Percentiles rank a stretch among this genome's conserved stretches.
Evolutionary conservation across 2,329 filamentous ascomycete genomes (phyloP).

Genomic region (Neoarthrinium moseri): DNA sequence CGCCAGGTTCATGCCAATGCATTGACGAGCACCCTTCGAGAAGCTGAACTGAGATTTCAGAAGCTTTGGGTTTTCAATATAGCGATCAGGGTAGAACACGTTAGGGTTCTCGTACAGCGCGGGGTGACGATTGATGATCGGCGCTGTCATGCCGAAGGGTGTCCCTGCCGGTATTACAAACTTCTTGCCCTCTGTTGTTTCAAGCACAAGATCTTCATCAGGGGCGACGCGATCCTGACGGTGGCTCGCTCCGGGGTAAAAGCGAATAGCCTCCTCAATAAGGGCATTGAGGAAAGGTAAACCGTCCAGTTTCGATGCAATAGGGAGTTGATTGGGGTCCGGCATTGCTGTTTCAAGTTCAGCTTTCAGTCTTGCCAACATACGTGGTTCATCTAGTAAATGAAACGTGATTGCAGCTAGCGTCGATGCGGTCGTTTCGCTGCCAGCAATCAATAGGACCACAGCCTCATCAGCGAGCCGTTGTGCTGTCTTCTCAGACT

Average conservation of each 20-base stretch:
- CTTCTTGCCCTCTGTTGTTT: conserved; percentile 23
- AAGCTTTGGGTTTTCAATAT: conserved; percentile 23
- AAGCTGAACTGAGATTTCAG: conserved; percentile 18
- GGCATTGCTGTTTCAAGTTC: conserved; percentile 12
- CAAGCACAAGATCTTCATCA: conserved; percentile 26
- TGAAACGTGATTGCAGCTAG: background rate
- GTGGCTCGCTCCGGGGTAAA: conserved; percentile 33
- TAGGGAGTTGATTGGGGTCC: conserved; percentile 15
- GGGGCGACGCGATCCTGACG: conserved; percentile 29
- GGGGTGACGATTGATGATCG: conserved; percentile 18
- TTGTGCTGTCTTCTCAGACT: background rate
- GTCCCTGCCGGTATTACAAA: conserved; percentile 18
- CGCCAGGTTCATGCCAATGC: conserved; percentile 24
- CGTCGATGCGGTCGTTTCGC: conserved; percentile 3
- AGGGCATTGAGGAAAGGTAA: conserved; percentile 31
- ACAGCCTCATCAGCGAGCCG: conserved; percentile 2
- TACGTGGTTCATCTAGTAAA: background rate
- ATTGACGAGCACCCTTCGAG: conserved; percentile 21
- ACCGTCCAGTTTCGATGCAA: conserved; percentile 23
- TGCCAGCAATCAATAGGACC: conserved; percentile 1
- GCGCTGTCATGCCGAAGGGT: conserved; percentile 19
- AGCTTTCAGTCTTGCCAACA: background rate
- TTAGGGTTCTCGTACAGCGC: conserved; percentile 18
- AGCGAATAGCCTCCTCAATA: conserved; percentile 33
- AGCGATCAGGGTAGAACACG: conserved; percentile 22